A percentile compares a stretch with the other conserved stretches of the same genome.
Conservation (phyloP, 805 yeast genomes). For the Lachancea waltii region DNA sequence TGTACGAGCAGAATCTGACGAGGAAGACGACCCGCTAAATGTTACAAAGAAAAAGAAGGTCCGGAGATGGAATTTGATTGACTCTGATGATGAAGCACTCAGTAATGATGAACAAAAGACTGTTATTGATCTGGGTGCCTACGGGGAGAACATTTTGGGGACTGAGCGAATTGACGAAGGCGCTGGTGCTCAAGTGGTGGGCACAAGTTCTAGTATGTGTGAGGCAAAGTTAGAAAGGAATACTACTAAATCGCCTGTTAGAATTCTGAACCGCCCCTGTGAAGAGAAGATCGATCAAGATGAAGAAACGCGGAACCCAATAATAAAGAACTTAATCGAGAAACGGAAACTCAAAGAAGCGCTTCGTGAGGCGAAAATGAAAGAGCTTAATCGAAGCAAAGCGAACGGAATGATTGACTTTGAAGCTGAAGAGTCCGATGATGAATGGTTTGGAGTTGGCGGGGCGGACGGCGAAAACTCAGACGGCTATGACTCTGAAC, state of each 20-base stretch:
- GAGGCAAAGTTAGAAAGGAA: too few species aligned
- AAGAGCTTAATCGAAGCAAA: constrained; percentile 46
- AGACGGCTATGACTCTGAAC: constrained; percentile 60
- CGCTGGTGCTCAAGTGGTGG: too few species aligned
- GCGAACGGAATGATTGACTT: constrained; percentile 58
- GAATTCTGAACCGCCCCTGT: too few species aligned
- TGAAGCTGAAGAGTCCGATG: constrained; percentile 85
- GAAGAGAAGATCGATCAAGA: constrained; percentile 12
- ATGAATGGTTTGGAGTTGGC: constrained; percentile 80
- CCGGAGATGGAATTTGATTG: not conserved
- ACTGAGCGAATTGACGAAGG: not conserved
- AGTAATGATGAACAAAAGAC: constrained; percentile 6
- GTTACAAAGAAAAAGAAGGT: not conserved
- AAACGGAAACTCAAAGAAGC: constrained; percentile 22
- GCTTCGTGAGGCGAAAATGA: constrained; percentile 20
- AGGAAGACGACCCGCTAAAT: constrained; percentile 8
- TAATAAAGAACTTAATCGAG: constrained; percentile 19
- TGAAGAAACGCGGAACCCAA: constrained; percentile 18
- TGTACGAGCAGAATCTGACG: constrained; percentile 6
- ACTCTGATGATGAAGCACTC: constrained; percentile 2
- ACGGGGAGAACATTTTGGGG: constrained; percentile 19
- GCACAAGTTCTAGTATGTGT: too few species aligned
- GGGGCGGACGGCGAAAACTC: constrained; percentile 55
- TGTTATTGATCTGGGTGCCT: constrained; percentile 26
- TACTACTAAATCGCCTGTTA: too few species aligned